Conservation (phyloP, 169 alveolate genomes). For the Plasmodium vivax region DNA sequence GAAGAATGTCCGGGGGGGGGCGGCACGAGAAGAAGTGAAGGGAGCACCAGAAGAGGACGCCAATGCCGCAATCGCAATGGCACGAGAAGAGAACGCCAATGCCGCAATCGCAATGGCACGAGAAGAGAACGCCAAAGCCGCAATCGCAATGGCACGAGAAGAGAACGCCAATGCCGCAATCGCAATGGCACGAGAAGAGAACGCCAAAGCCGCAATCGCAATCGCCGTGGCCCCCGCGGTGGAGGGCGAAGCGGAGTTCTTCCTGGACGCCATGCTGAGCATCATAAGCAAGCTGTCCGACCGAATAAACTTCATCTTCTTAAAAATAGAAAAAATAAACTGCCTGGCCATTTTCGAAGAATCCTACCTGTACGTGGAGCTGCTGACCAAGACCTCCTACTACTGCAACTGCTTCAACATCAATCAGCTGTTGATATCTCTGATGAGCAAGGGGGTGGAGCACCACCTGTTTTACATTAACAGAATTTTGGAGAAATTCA, state of each 20-base stretch:
- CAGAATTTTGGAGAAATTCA: slow-evolving; percentile 49
- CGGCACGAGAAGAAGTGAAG: too few relatives aligned
- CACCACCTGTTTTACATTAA: slow-evolving; percentile 63
- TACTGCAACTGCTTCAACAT: slow-evolving; percentile 34
- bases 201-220: too few relatives aligned
- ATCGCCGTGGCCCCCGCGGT: too few relatives aligned
- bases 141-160: too few relatives aligned
- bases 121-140: too few relatives aligned
- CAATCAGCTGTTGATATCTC: slow-evolving; percentile 30
- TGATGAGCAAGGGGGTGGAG: slow-evolving; percentile 62
- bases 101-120: too few relatives aligned
- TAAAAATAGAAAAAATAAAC: slow-evolving; percentile 52
- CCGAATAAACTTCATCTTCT: slow-evolving; percentile 44
- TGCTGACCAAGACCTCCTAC: slow-evolving; percentile 51
- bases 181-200: too few relatives aligned
- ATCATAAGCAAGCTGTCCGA: slow-evolving; percentile 32
- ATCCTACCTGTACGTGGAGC: slow-evolving; percentile 41
- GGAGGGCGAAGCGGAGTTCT: neutral
- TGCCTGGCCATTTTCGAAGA: slow-evolving; percentile 68
- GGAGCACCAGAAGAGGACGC: too few relatives aligned
- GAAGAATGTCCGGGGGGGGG: neutral
- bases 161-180: too few relatives aligned
- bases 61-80: too few relatives aligned
- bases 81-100: too few relatives aligned
- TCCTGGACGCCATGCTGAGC: slow-evolving; percentile 24